Base-by-base conservation (phyloP, 768 basidiomycete genomes). In the Suillus discolor region DNA sequence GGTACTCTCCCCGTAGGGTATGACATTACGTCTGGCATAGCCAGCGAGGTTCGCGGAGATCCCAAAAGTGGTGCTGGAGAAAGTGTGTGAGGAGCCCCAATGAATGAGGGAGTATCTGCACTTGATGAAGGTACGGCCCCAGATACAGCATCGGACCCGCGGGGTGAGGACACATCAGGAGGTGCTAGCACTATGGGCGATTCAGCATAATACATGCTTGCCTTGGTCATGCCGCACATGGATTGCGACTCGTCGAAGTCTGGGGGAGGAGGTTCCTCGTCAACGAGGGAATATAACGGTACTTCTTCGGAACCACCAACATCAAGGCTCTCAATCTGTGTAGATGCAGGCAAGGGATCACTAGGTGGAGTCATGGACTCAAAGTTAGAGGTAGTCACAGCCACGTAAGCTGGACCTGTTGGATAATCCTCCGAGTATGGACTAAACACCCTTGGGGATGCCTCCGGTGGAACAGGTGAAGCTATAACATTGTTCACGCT, bases 231-330 rank as follows among this genome's bases (percentile, higher is more conserved):
- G 39, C 16, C 18, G 57, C 39, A 4, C 39, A 41, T 28, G 25
- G 57, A 59, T 16, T 59, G 57, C 16, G 57, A 59, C 57, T 72
- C 71, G 36, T 68, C 67, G 34, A 76, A 74, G 6, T 71, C 66
- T 38, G 73, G 69, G 28, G 75, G 73, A 39, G 73, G 73, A 31
- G 62, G 64, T 42, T 71, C 62, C 3, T 74, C 69, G 16, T 74
- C 71, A 31, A 74, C 39, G 7, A 76, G 67, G 13, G 69, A 69
- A 66, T 73, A 71, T 49, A 51, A 57, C 15, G 75, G 73, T 49
- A 65, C 67, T 2, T 67, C 71, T 6, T 76, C 73, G 11, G 66
- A 67, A 44, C 64, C 18, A 31, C 65, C n/a, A 36, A 31, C 28
- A 9, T 66, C 71, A 28, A 42, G 39, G 18, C 25, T 59, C 6